Conservation (phyloP, 2,329 filamentous ascomycete genomes). For the Stemphylium beticola region DNA sequence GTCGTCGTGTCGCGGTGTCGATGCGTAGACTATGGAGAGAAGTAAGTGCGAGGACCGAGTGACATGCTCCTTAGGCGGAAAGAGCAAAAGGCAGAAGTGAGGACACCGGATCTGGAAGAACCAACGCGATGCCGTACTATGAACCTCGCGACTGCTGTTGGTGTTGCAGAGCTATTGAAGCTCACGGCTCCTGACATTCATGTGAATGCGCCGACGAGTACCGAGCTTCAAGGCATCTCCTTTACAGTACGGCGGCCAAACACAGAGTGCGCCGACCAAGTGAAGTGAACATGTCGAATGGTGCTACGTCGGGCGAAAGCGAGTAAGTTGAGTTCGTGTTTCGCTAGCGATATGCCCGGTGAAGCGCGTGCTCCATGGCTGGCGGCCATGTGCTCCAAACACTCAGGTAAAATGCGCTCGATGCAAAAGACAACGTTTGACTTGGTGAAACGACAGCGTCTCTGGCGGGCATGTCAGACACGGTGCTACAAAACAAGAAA, state of each 20-base stretch:
- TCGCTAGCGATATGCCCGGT: neutral
- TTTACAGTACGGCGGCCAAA: neutral
- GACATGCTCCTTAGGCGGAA: neutral
- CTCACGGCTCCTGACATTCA: neutral
- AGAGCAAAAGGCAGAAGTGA: neutral
- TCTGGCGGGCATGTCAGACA: neutral
- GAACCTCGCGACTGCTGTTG: neutral
- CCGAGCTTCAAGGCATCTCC: constrained; percentile 8
- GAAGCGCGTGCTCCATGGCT: neutral
- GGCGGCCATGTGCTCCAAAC: neutral
- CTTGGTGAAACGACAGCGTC: neutral
- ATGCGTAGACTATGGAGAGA: neutral
- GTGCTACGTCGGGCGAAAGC: neutral
- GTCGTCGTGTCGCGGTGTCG: neutral
- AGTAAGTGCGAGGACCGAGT: neutral
- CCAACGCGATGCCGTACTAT: neutral
- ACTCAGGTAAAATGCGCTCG: neutral
- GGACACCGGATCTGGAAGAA: neutral
- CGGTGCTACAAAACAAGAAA: neutral
- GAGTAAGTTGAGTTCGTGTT: neutral
- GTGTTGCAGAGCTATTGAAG: constrained; percentile 1
- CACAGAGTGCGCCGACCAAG: neutral
- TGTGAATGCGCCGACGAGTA: constrained; percentile 9
- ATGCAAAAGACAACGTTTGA: neutral
- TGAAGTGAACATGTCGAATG: neutral